Evolutionary conservation across 345 rosid species (phyloP).

Genomic region (Gossypium bickii): DNA sequence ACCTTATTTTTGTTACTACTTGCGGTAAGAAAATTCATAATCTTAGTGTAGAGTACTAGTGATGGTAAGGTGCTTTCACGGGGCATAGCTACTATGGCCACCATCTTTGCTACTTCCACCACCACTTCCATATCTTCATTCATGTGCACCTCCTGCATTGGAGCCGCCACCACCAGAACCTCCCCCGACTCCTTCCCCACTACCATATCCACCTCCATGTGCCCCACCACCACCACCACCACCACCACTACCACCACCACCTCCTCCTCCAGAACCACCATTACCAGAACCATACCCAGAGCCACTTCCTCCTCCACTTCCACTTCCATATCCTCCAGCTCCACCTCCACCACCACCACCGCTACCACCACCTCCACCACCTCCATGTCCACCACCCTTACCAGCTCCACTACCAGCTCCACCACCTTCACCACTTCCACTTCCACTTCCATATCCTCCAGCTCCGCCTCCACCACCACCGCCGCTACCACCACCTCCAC

Average conservation of each 20-base stretch:
- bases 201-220: conserved; percentile 23
- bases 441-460: conserved; percentile 15
- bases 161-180: conserved; percentile 13
- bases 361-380: background rate
- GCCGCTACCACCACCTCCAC: conserved; percentile 18
- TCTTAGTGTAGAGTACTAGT: background rate
- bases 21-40: background rate
- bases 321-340: conserved; percentile 27
- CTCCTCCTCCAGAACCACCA: conserved; percentile 22
- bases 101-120: background rate
- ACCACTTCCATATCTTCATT: conserved; percentile 4
- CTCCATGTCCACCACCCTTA: conserved; percentile 12
- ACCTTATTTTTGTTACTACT: background rate
- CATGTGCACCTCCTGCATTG: conserved; percentile 12
- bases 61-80: background rate
- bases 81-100: background rate
- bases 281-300: background rate
- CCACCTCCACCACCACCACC: background rate
- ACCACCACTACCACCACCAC: background rate
- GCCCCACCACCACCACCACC: conserved; percentile 23
- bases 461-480: conserved; percentile 19
- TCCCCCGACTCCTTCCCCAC: background rate
- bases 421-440: conserved; percentile 21
- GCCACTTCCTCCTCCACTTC: background rate
- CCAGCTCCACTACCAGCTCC: conserved; percentile 22